Conservation (phyloP, 83 land plant genomes). For the Picea abies region DNA sequence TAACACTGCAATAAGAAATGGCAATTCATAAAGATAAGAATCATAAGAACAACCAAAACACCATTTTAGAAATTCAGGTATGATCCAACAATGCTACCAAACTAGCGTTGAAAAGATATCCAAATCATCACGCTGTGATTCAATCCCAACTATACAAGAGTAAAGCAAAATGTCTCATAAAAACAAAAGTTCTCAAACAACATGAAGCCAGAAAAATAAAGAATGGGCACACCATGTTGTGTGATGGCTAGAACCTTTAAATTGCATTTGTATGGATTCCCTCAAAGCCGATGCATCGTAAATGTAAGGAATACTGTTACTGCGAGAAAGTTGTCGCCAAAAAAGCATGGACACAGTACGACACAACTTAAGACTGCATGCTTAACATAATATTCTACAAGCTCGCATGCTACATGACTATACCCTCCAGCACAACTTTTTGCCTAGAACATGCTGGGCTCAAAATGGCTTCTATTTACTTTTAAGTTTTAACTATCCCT, state of each 20-base stretch:
- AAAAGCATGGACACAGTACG: no score
- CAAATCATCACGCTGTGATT: background rate
- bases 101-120: background rate
- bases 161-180: background rate
- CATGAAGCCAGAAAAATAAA: background rate
- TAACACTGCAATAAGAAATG: conserved; percentile 17
- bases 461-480: background rate
- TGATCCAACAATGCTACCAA: background rate
- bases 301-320: no score
- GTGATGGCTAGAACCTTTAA: background rate
- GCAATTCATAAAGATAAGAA: background rate
- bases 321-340: no score
- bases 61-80: background rate
- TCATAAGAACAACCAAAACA: background rate
- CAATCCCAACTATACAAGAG: background rate
- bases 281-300: background rate
- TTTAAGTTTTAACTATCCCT: no score
- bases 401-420: no score
- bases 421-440: background rate
- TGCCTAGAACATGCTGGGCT: background rate
- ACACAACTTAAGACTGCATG: background rate
- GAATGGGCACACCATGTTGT: background rate
- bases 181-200: background rate
- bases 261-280: background rate
- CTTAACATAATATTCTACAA: no score